phyloP scores from a whole-genome alignment of 805 yeast genomes.

The Saccharomyces jurei region DNA sequence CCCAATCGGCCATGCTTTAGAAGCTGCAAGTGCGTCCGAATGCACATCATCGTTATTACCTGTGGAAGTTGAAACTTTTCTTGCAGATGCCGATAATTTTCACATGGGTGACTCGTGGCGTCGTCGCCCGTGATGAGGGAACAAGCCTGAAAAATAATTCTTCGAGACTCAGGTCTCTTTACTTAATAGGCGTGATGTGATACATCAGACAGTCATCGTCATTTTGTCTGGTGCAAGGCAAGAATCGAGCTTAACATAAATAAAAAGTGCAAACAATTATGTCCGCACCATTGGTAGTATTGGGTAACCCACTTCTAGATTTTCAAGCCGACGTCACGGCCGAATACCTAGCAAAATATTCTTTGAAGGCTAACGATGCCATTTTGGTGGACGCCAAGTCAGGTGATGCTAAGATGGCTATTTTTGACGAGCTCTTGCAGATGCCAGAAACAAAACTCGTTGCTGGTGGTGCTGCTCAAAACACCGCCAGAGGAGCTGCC shows the following conservation, averaged over 20 bases:
- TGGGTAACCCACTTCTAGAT: slow-evolving; percentile 90
- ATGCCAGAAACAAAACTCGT: slow-evolving; percentile 56
- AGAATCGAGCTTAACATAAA: neutral
- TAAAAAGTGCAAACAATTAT: neutral
- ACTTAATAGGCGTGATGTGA: neutral
- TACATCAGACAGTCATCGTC: neutral
- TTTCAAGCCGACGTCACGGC: slow-evolving; percentile 68
- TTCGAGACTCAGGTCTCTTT: neutral
- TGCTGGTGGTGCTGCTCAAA: slow-evolving; percentile 99
- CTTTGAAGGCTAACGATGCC: slow-evolving; percentile 85
- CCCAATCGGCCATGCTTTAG: neutral
- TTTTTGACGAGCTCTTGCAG: slow-evolving; percentile 69
- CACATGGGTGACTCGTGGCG: neutral
- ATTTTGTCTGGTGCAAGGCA: neutral
- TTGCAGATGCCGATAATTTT: neutral
- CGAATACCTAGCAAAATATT: slow-evolving; percentile 71
- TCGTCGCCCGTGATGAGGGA: neutral
- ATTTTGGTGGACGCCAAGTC: slow-evolving; percentile 50
- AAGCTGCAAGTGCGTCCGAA: neutral
- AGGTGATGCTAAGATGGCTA: slow-evolving; percentile 77
- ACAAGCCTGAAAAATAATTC: neutral
- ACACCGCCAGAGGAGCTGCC: slow-evolving; percentile 97
- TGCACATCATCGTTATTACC: neutral
- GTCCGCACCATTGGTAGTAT: neutral
- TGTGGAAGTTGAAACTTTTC: neutral